Percentiles rank a stretch among this genome's conserved stretches.
phyloP scores from a whole-genome alignment of 1,284 basidiomycete genomes.

The Fomitopsis palustris region DNA sequence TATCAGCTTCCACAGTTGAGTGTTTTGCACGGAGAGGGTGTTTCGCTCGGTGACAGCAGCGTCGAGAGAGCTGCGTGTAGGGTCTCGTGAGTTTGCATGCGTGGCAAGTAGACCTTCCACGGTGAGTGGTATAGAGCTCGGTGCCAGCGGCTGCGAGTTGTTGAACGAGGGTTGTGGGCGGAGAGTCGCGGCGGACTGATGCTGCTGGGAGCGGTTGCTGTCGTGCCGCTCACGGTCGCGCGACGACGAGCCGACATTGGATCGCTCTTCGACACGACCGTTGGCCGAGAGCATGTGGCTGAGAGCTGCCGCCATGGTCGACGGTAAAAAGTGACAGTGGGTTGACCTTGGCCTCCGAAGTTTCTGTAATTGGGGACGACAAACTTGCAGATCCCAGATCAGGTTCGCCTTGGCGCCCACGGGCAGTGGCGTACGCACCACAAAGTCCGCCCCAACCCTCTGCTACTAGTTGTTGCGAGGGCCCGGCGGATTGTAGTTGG shows the following conservation, averaged over 20 bases:
- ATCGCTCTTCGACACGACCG: neutral
- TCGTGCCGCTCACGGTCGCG: constrained; percentile 9
- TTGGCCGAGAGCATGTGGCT: neutral
- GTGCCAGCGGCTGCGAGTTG: constrained; percentile 22
- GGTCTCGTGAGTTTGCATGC: constrained; percentile 49
- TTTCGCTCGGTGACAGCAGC: constrained; percentile 76
- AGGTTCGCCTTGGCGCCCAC: neutral
- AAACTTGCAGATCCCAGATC: constrained; percentile 1
- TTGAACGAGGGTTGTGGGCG: constrained; percentile 23
- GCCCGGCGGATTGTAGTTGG: neutral
- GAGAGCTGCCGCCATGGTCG: constrained; percentile 4
- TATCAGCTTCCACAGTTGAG: constrained; percentile 89
- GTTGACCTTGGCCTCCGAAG: neutral
- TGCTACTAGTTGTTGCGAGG: neutral
- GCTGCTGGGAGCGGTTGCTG: constrained; percentile 12
- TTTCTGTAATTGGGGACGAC: neutral
- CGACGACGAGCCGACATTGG: constrained; percentile 5
- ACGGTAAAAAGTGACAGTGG: neutral
- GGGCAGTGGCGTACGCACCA: neutral
- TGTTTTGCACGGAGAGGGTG: constrained; percentile 73
- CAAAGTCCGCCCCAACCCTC: neutral
- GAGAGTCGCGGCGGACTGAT: constrained; percentile 19
- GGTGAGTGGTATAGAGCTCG: constrained; percentile 37
- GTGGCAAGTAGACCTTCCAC: constrained; percentile 53
- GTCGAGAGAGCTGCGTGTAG: constrained; percentile 67